Evolutionary conservation across 805 yeast genomes (phyloP), one percentile per base, ranked within the genome.

Genomic region (Metschnikowia cubensis): DNA sequence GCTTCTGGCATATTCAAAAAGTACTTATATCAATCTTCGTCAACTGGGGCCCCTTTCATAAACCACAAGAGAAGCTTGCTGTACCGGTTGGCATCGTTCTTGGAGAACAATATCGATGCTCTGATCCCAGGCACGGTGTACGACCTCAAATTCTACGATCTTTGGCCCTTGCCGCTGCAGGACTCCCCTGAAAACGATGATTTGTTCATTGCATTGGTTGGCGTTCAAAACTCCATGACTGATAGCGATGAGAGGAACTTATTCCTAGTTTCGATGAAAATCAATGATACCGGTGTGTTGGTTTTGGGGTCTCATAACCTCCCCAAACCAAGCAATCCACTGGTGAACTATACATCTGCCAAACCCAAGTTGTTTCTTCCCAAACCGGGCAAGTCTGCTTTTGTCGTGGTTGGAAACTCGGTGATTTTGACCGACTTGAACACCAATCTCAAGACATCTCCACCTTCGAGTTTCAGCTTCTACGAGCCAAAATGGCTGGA

Each of bases 401-500:
- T 81, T 60, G 76, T 87, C 1, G 71, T 82, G 1, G 73, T 84
- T 38, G 77, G 76, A 10, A 76, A 81, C 45, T 79, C 89, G 0
- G 73, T 89, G 11, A 81, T 87, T 1, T 59, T 91, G 48, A 75
- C 87, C 1, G 95, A 87, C 57, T 70, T 85, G 8, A 71, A 79
- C 42, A 58, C 67, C 20, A 60, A 70, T 2, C 67, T 65, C 45
- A 61, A 63, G 11, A 59, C 60, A 22, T 48, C 63, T 0, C 40
- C 53, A 18, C 45, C 54, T 7, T 46, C 66, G 2, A 55, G 55
- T 20, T 50, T 55, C 21, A 61, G 58, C 41, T 71, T 68, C 54
- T 64, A 70, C 51, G 64, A 62, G 44, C 75, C 80, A 3, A 77
- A 84, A 58, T 91, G 96, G 96, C 96, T 90, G 65, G 97, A 92